Conservation (phyloP, 441 rosid genomes). For the Capsella rubella region DNA sequence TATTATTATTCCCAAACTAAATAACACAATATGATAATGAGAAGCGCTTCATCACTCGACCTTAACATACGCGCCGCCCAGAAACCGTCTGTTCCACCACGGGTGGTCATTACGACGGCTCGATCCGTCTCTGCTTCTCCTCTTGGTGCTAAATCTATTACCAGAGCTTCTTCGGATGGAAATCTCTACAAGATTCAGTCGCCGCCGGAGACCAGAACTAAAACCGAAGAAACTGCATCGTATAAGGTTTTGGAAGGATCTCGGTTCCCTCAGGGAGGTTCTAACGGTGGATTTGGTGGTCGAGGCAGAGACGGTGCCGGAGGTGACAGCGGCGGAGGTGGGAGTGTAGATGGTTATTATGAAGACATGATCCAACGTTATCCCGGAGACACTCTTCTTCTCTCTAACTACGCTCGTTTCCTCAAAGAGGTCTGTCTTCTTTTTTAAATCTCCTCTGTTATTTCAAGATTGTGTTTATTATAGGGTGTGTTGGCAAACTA, state of each 20-base stretch:
- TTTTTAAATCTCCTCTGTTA: neutral
- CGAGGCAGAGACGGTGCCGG: conserved; percentile 37
- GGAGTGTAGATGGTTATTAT: conserved; percentile 60
- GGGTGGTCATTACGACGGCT: neutral
- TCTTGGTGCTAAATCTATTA: conserved; percentile 29
- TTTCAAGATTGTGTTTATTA: neutral
- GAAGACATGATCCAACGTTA: conserved; percentile 61
- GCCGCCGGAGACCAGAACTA: conserved; percentile 21
- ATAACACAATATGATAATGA: conserved; percentile 49
- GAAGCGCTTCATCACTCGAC: conserved; percentile 62
- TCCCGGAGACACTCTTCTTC: conserved; percentile 68
- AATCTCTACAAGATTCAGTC: conserved; percentile 43
- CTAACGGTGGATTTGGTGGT: conserved; percentile 43
- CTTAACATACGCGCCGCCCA: conserved; percentile 46
- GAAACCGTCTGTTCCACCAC: conserved; percentile 36
- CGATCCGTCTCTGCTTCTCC: conserved; percentile 35
- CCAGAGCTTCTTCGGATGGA: conserved; percentile 53
- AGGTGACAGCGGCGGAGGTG: conserved; percentile 47
- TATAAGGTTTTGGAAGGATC: conserved; percentile 26
- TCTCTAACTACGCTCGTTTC: conserved; percentile 76
- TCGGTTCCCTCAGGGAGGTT: conserved; percentile 26
- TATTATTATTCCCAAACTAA: neutral
- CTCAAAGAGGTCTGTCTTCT: conserved; percentile 59
- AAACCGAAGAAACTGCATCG: conserved; percentile 25
- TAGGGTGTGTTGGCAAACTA: too few relatives aligned